phyloP scores from a whole-genome alignment of 1,284 basidiomycete genomes.

The Ustilago crameri region DNA sequence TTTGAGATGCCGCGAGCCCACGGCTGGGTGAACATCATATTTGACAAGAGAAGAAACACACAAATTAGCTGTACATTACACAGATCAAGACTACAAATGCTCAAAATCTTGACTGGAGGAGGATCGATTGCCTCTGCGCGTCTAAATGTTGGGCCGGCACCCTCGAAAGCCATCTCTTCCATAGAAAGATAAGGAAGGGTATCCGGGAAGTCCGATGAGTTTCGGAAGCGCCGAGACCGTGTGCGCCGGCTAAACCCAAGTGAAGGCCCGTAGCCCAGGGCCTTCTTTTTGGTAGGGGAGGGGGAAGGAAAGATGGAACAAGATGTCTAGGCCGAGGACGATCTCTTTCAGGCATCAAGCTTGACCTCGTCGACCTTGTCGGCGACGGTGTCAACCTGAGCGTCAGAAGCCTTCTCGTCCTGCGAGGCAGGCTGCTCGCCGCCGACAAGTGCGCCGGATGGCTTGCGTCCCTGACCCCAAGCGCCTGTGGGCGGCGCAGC shows the following conservation, averaged over 20 bases:
- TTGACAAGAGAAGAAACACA: constrained; percentile 21
- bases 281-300: constrained; percentile 26
- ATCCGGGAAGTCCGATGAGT: constrained; percentile 20
- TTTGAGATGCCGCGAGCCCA: constrained; percentile 33
- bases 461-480: constrained; percentile 60
- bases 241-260: constrained; percentile 3
- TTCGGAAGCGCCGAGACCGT: background rate
- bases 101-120: constrained; percentile 13
- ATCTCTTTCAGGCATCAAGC: constrained; percentile 30
- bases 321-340: background rate
- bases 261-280: constrained; percentile 3
- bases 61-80: constrained; percentile 35
- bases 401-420: constrained; percentile 19
- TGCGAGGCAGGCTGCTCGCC: constrained; percentile 18
- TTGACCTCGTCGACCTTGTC: constrained; percentile 44
- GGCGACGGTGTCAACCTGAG: constrained; percentile 42
- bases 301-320: background rate
- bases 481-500: constrained; percentile 52
- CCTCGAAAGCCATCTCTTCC: constrained; percentile 8
- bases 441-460: constrained; percentile 52
- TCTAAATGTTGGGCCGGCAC: background rate
- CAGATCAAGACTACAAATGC: constrained; percentile 14
- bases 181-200: constrained; percentile 22
- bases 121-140: constrained; percentile 16
- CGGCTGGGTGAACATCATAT: constrained; percentile 29